Conservation (phyloP, 495 filamentous ascomycete species). For the Lineolata rhizophorae region DNA sequence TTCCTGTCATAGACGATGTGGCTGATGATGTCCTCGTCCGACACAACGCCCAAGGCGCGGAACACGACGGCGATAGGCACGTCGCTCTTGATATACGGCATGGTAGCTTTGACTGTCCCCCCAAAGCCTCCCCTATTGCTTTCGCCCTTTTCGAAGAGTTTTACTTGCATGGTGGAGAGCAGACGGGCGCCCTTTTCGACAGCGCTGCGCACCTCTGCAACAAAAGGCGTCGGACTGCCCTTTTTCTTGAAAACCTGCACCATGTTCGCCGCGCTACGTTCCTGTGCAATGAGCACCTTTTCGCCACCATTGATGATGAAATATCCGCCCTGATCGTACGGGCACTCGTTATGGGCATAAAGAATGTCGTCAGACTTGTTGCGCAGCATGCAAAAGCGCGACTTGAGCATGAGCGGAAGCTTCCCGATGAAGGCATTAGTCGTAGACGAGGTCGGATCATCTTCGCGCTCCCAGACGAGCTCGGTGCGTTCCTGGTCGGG, state of each 20-base stretch:
- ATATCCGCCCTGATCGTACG: constrained; percentile 93
- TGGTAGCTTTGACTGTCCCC: constrained; percentile 64
- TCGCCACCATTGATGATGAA: constrained; percentile 99
- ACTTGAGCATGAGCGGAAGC: constrained; percentile 94
- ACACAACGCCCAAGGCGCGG: constrained; percentile 83
- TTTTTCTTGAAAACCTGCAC: constrained; percentile 98
- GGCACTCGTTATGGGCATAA: constrained; percentile 80
- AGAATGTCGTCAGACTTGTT: constrained; percentile 59
- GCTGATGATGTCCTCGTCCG: constrained; percentile 93
- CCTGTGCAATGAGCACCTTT: constrained; percentile 95
- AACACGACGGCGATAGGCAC: constrained; percentile 90
- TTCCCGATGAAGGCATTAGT: constrained; percentile 68
- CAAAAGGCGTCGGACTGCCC: constrained; percentile 69
- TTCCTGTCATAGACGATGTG: constrained; percentile 91
- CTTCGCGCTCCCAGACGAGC: constrained; percentile 33
- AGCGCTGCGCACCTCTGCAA: constrained; percentile 88
- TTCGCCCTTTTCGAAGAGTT: constrained; percentile 68
- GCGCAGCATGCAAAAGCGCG: constrained; percentile 72
- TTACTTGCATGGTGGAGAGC: constrained; percentile 74
- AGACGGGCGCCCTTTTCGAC: constrained; percentile 89
- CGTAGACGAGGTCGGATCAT: constrained; percentile 15
- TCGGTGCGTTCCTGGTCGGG: constrained; percentile 34
- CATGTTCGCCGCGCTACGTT: constrained; percentile 91
- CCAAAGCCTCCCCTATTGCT: constrained; percentile 56
- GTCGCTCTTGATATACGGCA: constrained; percentile 86